phyloP scores from a whole-genome alignment of 148 eudicot genomes.

The Amaranthus cruentus region DNA sequence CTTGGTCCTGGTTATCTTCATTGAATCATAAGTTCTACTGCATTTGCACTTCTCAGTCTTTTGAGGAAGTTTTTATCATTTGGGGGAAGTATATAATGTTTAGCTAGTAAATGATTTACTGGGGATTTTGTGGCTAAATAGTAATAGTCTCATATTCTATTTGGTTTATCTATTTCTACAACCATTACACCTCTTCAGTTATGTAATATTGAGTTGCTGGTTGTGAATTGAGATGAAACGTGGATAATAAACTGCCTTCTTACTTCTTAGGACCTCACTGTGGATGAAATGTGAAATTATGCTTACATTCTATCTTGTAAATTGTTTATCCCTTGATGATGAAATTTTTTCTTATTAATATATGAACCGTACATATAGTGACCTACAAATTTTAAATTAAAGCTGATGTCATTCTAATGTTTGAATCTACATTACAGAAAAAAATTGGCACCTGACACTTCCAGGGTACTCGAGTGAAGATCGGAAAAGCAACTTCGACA shows the following conservation, averaged over 20 bases:
- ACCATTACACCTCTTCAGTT: not conserved
- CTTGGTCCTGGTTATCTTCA: not conserved
- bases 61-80: not conserved
- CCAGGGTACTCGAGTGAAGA: constrained; percentile 92
- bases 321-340: too few species aligned
- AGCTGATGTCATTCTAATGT: constrained; percentile 17
- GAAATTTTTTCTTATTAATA: too few species aligned
- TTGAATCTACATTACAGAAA: constrained; percentile 49
- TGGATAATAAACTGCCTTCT: not conserved
- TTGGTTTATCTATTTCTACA: not conserved
- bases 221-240: not conserved
- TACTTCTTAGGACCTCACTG: not conserved
- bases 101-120: not conserved
- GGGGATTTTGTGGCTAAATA: not conserved
- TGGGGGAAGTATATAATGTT: not conserved
- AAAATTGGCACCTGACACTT: constrained; percentile 67
- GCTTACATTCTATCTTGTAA: not conserved
- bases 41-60: not conserved
- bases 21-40: not conserved
- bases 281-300: not conserved
- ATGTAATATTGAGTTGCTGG: not conserved
- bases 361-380: too few species aligned
- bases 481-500: constrained; percentile 41
- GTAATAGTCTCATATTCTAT: not conserved
- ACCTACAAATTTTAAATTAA: not conserved